phyloP scores from a whole-genome alignment of 768 basidiomycete species.

The Amanita pallidorosea region DNA sequence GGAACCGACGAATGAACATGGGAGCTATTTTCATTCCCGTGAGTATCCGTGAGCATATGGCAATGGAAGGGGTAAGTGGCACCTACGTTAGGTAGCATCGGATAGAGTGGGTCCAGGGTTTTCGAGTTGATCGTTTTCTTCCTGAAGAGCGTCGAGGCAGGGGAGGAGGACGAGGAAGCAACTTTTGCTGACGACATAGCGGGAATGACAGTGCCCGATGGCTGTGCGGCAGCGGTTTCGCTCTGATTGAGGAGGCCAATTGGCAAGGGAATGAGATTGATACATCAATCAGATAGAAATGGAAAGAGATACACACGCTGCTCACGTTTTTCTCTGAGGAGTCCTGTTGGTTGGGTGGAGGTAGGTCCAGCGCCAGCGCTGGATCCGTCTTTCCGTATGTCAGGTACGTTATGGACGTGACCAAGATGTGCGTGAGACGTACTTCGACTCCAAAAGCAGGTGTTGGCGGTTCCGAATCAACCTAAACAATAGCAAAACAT shows the following conservation, averaged over 20 bases:
- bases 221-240: not conserved
- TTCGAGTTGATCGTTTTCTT: not conserved
- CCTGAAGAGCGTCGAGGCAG: not conserved
- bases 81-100: not conserved
- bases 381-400: not conserved
- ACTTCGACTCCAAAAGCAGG: not conserved
- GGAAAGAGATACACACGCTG: not conserved
- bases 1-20: constrained; percentile 15
- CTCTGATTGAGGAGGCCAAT: not conserved
- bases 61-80: too few species aligned
- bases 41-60: not conserved
- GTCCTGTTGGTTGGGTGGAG: not conserved
- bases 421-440: not conserved
- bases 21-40: not conserved
- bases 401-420: not conserved
- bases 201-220: too few species aligned
- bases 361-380: not conserved
- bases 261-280: not conserved
- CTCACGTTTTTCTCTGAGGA: not conserved
- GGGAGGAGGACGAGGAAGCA: not conserved
- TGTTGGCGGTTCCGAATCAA: not conserved
- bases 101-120: not conserved
- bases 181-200: not conserved
- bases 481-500: not conserved
- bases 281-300: not conserved